A percentile compares a stretch with the other conserved stretches of the same genome.
phyloP scores from a whole-genome alignment of 73 alveolate genomes.

The Tetrahymena borealis region DNA sequence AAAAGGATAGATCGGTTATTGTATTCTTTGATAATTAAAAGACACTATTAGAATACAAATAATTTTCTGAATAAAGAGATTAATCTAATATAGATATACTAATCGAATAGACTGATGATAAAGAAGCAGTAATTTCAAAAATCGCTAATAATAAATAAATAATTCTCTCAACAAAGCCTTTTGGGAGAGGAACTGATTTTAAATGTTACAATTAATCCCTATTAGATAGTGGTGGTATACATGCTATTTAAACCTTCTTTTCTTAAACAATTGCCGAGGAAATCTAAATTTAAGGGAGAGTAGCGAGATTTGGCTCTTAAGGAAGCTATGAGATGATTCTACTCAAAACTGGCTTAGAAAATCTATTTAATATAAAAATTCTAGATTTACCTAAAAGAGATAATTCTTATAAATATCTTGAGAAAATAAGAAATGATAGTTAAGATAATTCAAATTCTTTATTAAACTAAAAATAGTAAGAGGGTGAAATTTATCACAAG shows the following conservation, averaged over 20 bases:
- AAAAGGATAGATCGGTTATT: not conserved
- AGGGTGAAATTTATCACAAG: not conserved
- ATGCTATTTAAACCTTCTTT: constrained; percentile 6
- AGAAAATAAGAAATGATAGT: not conserved
- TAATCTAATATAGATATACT: not conserved
- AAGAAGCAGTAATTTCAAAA: not conserved
- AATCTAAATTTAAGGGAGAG: constrained; percentile 1
- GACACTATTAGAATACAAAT: not conserved
- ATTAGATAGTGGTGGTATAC: constrained; percentile 2
- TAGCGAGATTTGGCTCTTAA: not conserved
- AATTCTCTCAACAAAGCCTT: not conserved
- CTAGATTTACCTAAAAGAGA: not conserved
- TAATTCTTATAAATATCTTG: no score
- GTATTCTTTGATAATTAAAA: not conserved
- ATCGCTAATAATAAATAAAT: not conserved
- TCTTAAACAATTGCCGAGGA: not conserved
- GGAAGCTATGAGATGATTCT: not conserved
- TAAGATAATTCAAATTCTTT: not conserved
- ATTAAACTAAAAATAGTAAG: not conserved
- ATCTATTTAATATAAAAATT: not conserved
- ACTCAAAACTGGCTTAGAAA: not conserved
- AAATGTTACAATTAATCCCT: not conserved
- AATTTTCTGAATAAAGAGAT: not conserved
- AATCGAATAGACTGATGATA: not conserved
- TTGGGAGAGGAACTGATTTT: constrained; percentile 27